These are phyloP conservation scores for Setaria italica DNA, from an alignment of 202 grass and related monocot species.

Conservation along the genomic window DNA sequence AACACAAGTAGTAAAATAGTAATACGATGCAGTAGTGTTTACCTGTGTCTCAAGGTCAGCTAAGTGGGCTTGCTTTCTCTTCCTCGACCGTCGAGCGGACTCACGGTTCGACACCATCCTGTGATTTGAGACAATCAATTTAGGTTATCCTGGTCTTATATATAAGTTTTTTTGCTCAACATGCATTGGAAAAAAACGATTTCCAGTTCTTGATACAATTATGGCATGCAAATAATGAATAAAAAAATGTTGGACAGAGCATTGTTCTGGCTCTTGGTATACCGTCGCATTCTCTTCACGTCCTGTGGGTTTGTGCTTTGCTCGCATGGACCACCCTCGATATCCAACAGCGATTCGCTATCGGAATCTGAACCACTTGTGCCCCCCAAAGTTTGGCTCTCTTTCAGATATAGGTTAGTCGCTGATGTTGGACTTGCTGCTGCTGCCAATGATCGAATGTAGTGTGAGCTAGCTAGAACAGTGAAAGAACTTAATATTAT, in stretches of 20 bases:
- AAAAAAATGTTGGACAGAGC: constrained; percentile 8
- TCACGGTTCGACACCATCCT: constrained; percentile 97
- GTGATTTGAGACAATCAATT: not conserved
- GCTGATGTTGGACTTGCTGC: constrained; percentile 79
- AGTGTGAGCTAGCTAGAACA: constrained; percentile 37
- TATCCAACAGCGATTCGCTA: constrained; percentile 70
- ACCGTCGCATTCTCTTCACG: constrained; percentile 87
- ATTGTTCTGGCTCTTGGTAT: constrained; percentile 27
- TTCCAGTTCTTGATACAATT: not conserved
- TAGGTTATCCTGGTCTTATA: not conserved
- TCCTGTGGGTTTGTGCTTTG: constrained; percentile 65
- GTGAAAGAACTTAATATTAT: constrained; percentile 11
- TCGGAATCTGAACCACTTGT: constrained; percentile 90
- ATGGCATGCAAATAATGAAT: not conserved
- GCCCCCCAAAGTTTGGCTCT: constrained; percentile 65
- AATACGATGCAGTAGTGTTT: not conserved
- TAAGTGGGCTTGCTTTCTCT: constrained; percentile 97
- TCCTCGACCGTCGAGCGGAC: constrained; percentile 86
- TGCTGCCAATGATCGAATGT: constrained; percentile 38
- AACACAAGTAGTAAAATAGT: not conserved
- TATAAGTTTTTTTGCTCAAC: not conserved
- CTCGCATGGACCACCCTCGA: constrained; percentile 66
- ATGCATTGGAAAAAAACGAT: not conserved
- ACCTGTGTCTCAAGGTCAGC: constrained; percentile 85
- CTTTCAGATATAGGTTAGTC: constrained; percentile 62